Base-by-base conservation (phyloP, 176 grass and related monocot genomes). In the Juncus inflexus region DNA sequence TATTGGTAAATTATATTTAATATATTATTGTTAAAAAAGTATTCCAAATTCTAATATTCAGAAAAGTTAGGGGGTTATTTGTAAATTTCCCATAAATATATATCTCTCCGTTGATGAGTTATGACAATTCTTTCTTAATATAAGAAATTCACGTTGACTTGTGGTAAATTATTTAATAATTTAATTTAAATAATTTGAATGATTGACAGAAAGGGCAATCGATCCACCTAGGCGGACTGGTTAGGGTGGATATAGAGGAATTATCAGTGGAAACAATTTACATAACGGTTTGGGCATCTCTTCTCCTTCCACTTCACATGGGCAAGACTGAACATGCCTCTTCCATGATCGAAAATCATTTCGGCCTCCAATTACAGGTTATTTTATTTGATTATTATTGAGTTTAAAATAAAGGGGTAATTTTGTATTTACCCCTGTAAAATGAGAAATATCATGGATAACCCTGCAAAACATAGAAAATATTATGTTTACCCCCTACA, bases 261-360 rank as follows among this genome's bases (percentile, higher is more conserved):
- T 67, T 76, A 69, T 78, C 72, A 9, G 74, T 86, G 50, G 80
- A 83, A 35, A 83, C 92, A 5, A 61, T 78, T 3, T 97, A 97
- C 16, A 63, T 91, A 43, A 97, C 88, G 0, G 80, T 97, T 69
- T 97, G 88, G 94, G 88, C 85, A 42, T 91, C 94, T 55, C 42
- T 85, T 65, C 87, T 84, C 57, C 67, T 91, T 14, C 94, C 87
- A 16, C 83, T 97, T 78, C 94, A 97, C 78, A 97, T 91, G 88
- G 88, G 88, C 37, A 90, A 86, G 69, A 86, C 85, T 3, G 84
- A 91, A 76, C 85, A 89, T 41, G 72, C 85, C 47, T 58, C 52
- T 0, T n/a, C 47, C 2, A 73, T 96, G 73, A 77, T 84, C 6
- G 78, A 86, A 61, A 77, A 77, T 12, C 85, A 91, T 75, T 89